A percentile compares a stretch with the other conserved stretches of the same genome.
Conservation (phyloP, 164 flowering plant genomes). For the Taxillus chinensis region DNA sequence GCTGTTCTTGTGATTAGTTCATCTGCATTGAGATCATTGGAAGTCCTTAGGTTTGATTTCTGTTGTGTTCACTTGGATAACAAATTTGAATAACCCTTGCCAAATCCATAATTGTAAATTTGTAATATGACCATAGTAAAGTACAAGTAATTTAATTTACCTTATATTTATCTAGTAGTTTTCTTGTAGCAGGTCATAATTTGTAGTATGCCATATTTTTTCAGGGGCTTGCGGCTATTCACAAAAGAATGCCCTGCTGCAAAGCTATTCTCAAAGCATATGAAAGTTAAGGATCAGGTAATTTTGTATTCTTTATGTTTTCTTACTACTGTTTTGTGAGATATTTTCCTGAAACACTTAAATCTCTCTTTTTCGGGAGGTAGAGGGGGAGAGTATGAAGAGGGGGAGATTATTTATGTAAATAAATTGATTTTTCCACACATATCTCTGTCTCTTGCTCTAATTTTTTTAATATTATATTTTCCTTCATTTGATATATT, state of each 20-base stretch:
- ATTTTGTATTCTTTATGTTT: too few relatives aligned
- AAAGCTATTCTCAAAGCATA: constrained; percentile 90
- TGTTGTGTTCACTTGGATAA: neutral
- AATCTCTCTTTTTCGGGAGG: too few relatives aligned
- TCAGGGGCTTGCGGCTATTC: constrained; percentile 58
- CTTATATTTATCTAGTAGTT: neutral
- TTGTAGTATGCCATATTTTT: neutral
- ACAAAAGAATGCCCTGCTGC: constrained; percentile 75
- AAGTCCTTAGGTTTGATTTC: constrained; percentile 52
- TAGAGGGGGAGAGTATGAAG: too few relatives aligned
- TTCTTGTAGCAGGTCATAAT: neutral
- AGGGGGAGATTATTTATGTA: too few relatives aligned
- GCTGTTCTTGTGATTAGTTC: constrained; percentile 60
- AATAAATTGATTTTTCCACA: too few relatives aligned
- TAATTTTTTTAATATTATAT: too few relatives aligned
- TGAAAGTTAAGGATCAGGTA: constrained; percentile 94
- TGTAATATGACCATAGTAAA: neutral
- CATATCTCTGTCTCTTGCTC: too few relatives aligned
- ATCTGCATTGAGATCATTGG: constrained; percentile 73
- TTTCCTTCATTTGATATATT: too few relatives aligned
- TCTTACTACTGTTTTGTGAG: too few relatives aligned
- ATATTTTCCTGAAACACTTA: too few relatives aligned
- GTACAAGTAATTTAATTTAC: too few relatives aligned
- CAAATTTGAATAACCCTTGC: neutral
- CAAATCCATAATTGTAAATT: neutral